Evolutionary conservation across 805 yeast species (phyloP).

Genomic region (Candida sphagnicola): DNA sequence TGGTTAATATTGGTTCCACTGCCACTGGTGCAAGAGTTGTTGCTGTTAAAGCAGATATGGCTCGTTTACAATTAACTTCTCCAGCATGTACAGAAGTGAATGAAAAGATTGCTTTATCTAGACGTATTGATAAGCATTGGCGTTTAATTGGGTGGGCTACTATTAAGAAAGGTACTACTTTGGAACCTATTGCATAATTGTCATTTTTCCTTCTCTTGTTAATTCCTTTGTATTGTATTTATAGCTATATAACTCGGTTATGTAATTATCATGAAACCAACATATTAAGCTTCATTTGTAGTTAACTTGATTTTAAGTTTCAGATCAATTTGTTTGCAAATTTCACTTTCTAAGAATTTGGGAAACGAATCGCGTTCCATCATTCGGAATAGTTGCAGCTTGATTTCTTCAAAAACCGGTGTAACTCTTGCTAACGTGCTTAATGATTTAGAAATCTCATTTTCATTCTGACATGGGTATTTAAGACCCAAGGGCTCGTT

Average conservation of each 20-base stretch:
- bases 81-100: slow-evolving; percentile 99
- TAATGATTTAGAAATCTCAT: slow-evolving; percentile 10
- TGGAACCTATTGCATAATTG: slow-evolving; percentile 62
- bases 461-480: background rate
- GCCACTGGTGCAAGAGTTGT: slow-evolving; percentile 99
- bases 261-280: slow-evolving; percentile 4
- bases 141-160: slow-evolving; percentile 99
- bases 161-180: slow-evolving; percentile 86
- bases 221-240: slow-evolving; percentile 13
- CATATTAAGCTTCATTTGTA: background rate
- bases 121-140: slow-evolving; percentile 99
- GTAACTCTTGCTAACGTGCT: slow-evolving; percentile 31
- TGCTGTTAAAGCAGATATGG: slow-evolving; percentile 99
- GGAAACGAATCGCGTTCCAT: slow-evolving; percentile 75
- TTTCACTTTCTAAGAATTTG: slow-evolving; percentile 47
- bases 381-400: slow-evolving; percentile 47
- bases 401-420: slow-evolving; percentile 33
- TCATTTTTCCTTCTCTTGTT: slow-evolving; percentile 4
- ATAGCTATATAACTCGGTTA: slow-evolving; percentile 12
- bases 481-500: background rate
- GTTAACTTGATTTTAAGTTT: background rate
- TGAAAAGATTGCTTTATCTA: slow-evolving; percentile 96
- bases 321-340: slow-evolving; percentile 5
- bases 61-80: slow-evolving; percentile 90
- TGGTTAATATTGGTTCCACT: slow-evolving; percentile 99